A percentile compares a stretch with the other conserved stretches of the same genome.
These are phyloP conservation scores for Allium cepa DNA, from an alignment of 106 monocot species.

Conservation along the genomic window DNA sequence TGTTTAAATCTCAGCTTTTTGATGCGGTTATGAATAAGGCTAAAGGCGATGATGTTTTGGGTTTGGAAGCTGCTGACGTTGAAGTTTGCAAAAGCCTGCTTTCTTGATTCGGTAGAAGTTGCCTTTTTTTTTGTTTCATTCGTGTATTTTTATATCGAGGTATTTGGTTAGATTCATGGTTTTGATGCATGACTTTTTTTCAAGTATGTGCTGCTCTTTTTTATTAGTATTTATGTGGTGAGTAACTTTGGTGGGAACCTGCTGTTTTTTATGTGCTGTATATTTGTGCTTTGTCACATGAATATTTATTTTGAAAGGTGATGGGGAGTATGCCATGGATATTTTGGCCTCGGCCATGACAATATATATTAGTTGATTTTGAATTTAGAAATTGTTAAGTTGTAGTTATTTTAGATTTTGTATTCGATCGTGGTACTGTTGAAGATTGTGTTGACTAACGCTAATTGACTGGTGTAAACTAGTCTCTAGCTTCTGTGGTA, in stretches of 20 bases:
- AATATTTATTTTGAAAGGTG: conserved; percentile 14
- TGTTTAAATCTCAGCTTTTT: conserved; percentile 7
- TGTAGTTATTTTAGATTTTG: not conserved
- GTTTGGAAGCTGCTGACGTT: conserved; percentile 15
- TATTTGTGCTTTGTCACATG: conserved; percentile 17
- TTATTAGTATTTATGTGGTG: conserved; percentile 7
- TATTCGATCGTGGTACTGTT: not conserved
- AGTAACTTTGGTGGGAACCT: conserved; percentile 6
- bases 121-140: not conserved
- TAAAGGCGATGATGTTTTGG: conserved; percentile 12
- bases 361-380: not conserved
- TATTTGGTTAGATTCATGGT: conserved; percentile 3
- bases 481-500: too few species aligned
- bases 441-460: too few species aligned
- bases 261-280: conserved; percentile 21
- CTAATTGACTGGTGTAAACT: too few species aligned
- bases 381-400: not conserved
- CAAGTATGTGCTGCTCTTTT: not conserved
- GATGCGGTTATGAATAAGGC: conserved; percentile 13
- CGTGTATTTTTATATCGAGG: not conserved
- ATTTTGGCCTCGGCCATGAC: conserved; percentile 6
- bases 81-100: conserved; percentile 21
- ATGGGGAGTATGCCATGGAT: not conserved
- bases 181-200: not conserved
- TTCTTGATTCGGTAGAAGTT: conserved; percentile 2